A percentile compares a stretch with the other conserved stretches of the same genome.
Conservation (phyloP, 345 rosid genomes). For the Eucalyptus sp. region DNA sequence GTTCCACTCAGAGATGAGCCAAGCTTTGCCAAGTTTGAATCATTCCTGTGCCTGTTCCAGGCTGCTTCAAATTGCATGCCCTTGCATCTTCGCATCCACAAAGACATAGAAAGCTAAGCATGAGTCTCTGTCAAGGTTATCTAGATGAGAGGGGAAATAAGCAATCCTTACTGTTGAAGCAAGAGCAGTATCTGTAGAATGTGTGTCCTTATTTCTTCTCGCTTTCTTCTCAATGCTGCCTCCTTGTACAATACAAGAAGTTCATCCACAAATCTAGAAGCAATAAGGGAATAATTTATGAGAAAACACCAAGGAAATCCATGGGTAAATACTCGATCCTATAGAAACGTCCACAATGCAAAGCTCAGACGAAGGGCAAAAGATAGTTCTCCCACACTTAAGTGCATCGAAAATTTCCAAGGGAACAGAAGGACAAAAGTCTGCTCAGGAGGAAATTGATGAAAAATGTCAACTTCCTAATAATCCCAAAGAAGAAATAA, state of each 20-base stretch:
- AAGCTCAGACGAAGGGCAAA: not conserved
- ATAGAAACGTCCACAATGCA: not conserved
- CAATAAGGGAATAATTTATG: not conserved
- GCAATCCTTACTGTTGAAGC: constrained; percentile 56
- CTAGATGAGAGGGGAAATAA: not conserved
- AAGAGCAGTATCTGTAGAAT: constrained; percentile 42
- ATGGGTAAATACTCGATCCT: not conserved
- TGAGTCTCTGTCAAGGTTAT: not conserved
- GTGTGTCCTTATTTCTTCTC: constrained; percentile 50
- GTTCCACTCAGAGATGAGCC: constrained; percentile 3
- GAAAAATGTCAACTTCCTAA: not conserved
- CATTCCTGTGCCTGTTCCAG: constrained; percentile 57
- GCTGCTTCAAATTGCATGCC: constrained; percentile 43
- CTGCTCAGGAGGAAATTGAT: not conserved
- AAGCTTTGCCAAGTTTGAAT: constrained; percentile 44
- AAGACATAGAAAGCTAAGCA: not conserved
- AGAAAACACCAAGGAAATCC: not conserved
- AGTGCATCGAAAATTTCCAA: not conserved
- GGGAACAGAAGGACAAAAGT: not conserved
- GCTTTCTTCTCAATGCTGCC: constrained; percentile 45
- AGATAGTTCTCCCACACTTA: not conserved
- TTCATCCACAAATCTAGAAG: constrained; percentile 71
- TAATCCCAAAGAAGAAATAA: not conserved
- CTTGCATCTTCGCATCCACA: constrained; percentile 39
- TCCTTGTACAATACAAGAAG: constrained; percentile 56